phyloP scores from a whole-genome alignment of 2,329 filamentous ascomycete genomes.

The Drechslerella dactyloides region DNA sequence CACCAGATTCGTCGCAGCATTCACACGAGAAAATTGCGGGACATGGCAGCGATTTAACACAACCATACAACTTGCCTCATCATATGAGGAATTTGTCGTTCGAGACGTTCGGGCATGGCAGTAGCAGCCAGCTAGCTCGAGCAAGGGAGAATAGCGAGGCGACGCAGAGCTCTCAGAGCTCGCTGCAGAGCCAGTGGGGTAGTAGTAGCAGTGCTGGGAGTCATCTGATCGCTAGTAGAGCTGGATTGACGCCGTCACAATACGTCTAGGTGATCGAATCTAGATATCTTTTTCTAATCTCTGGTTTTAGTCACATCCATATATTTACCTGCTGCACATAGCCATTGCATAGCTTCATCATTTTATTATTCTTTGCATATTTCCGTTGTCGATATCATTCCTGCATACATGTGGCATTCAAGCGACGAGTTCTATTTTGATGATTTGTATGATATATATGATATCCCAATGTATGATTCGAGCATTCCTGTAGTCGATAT shows the following conservation, averaged over 20 bases:
- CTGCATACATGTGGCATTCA: neutral
- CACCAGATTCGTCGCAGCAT: neutral
- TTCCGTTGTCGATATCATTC: too few relatives aligned
- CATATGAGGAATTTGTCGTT: slow-evolving; percentile 44
- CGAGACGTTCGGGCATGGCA: slow-evolving; percentile 26
- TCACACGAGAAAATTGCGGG: neutral
- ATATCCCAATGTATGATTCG: slow-evolving; percentile 5
- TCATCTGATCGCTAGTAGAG: slow-evolving; percentile 5
- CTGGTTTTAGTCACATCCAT: too few relatives aligned
- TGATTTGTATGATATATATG: slow-evolving; percentile 8
- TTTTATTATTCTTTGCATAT: too few relatives aligned
- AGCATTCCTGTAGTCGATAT: neutral
- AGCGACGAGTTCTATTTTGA: neutral
- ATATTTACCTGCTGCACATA: neutral
- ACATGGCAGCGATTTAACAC: neutral
- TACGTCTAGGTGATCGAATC: slow-evolving; percentile 38
- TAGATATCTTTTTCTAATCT: too few relatives aligned
- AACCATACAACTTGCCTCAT: slow-evolving; percentile 5
- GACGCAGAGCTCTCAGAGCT: slow-evolving; percentile 6
- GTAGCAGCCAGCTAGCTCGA: slow-evolving; percentile 1
- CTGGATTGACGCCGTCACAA: slow-evolving; percentile 13
- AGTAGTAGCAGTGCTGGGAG: slow-evolving; percentile 16
- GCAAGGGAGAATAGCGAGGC: slow-evolving; percentile 22
- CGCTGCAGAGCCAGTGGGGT: slow-evolving; percentile 16
- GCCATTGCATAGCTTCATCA: neutral